Conservation (phyloP, 352 stramenopile genomes). For the Phytopythium oedochilum region DNA sequence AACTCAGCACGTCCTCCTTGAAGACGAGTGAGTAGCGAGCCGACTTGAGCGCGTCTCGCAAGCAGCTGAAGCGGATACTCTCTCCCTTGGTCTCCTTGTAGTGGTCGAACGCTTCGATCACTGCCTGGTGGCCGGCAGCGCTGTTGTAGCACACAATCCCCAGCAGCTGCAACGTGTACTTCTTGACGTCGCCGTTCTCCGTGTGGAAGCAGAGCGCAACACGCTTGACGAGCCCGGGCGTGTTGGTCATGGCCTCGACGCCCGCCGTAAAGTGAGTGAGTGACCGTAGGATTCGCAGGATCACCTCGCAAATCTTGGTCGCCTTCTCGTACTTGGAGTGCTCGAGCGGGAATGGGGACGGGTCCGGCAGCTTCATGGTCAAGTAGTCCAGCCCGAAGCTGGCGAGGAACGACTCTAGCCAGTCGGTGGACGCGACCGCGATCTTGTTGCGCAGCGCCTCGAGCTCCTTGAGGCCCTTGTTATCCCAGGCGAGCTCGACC, state of each 20-base stretch:
- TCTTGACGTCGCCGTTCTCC: constrained; percentile 77
- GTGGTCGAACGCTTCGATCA: constrained; percentile 79
- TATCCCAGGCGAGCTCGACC: constrained; percentile 82
- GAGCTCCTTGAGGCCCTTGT: constrained; percentile 69
- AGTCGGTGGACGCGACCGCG: constrained; percentile 60
- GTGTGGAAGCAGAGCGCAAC: constrained; percentile 83
- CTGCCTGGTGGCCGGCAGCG: constrained; percentile 66
- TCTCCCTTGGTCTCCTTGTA: constrained; percentile 85
- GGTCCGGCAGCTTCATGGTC: constrained; percentile 82
- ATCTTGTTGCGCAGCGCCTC: constrained; percentile 71
- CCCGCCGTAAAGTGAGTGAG: constrained; percentile 76
- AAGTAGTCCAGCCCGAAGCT: constrained; percentile 81
- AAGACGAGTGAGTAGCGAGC: constrained; percentile 83
- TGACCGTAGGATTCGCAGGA: constrained; percentile 70
- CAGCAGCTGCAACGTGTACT: constrained; percentile 75
- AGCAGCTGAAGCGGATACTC: constrained; percentile 71
- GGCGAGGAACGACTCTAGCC: constrained; percentile 68
- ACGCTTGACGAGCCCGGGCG: constrained; percentile 72
- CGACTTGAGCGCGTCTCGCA: constrained; percentile 78
- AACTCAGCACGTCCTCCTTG: constrained; percentile 86
- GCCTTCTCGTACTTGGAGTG: constrained; percentile 77
- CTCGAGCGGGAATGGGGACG: constrained; percentile 77
- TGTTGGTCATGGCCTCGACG: constrained; percentile 79
- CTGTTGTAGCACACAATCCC: constrained; percentile 88
- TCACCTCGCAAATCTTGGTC: constrained; percentile 67